phyloP scores from a whole-genome alignment of 371 early-diverging fungal species.

The Fennellomyces sp. region DNA sequence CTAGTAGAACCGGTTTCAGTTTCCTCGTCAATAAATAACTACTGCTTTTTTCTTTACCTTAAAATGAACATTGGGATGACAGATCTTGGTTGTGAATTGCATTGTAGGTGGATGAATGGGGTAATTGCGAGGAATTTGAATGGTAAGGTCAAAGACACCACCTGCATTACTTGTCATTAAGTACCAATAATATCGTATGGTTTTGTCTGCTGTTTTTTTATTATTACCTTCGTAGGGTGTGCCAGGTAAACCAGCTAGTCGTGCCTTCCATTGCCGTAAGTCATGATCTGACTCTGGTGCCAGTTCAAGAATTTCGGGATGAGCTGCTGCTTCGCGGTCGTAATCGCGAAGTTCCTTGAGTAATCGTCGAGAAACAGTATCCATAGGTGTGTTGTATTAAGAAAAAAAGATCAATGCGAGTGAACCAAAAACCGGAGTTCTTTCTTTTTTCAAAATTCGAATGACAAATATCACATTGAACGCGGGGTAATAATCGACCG shows the following conservation, averaged over 20 bases:
- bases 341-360: constrained; percentile 66
- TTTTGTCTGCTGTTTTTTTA: too few relatives aligned
- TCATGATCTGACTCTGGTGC: constrained; percentile 76
- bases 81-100: constrained; percentile 76
- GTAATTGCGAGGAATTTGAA: constrained; percentile 64
- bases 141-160: constrained; percentile 61
- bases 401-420: constrained; percentile 1
- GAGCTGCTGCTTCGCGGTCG: constrained; percentile 50
- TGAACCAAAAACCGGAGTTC: too few relatives aligned
- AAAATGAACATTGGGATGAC: constrained; percentile 83
- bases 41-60: constrained; percentile 48
- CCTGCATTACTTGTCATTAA: constrained; percentile 46
- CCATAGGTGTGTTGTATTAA: constrained; percentile 24
- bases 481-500: too few relatives aligned
- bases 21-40: not conserved
- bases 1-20: constrained; percentile 28
- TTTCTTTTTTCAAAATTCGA: not conserved
- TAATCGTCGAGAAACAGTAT: constrained; percentile 62
- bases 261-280: constrained; percentile 87
- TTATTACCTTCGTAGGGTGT: constrained; percentile 82
- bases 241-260: constrained; percentile 78
- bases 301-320: constrained; percentile 63
- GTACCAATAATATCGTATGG: too few relatives aligned
- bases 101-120: constrained; percentile 78
- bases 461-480: not conserved